phyloP scores from a whole-genome alignment of 371 early-diverging fungal genomes.

The Mortierella sp. region DNA sequence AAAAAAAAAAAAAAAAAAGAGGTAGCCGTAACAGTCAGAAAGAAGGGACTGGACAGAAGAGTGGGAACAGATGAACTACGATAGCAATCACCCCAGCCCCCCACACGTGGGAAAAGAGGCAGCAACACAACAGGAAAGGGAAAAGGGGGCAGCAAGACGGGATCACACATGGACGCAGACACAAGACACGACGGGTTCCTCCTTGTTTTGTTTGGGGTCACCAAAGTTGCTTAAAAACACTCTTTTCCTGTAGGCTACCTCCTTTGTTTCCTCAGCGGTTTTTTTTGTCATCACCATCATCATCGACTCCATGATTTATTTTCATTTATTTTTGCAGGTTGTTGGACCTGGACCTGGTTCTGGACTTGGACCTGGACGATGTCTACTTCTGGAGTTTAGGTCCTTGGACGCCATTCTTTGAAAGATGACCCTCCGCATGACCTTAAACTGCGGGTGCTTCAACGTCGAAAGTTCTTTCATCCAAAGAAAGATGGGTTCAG shows the following conservation, averaged over 20 bases:
- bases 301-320: not conserved
- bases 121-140: not conserved
- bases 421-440: not conserved
- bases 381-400: not conserved
- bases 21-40: not conserved
- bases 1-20: not conserved
- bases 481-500: not conserved
- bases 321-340: not conserved
- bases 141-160: not conserved
- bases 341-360: not conserved
- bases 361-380: not conserved
- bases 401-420: not conserved
- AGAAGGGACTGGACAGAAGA: not conserved
- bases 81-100: not conserved
- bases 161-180: not conserved
- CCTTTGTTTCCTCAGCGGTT: conserved; percentile 7
- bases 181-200: not conserved
- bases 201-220: not conserved
- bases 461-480: not conserved
- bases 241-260: not conserved
- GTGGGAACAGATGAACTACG: not conserved
- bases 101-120: not conserved
- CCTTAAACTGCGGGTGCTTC: not conserved
- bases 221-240: not conserved
- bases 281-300: not conserved